Conservation (phyloP, 108 stramenopile species). For the Pseudonitzschia pungens region DNA sequence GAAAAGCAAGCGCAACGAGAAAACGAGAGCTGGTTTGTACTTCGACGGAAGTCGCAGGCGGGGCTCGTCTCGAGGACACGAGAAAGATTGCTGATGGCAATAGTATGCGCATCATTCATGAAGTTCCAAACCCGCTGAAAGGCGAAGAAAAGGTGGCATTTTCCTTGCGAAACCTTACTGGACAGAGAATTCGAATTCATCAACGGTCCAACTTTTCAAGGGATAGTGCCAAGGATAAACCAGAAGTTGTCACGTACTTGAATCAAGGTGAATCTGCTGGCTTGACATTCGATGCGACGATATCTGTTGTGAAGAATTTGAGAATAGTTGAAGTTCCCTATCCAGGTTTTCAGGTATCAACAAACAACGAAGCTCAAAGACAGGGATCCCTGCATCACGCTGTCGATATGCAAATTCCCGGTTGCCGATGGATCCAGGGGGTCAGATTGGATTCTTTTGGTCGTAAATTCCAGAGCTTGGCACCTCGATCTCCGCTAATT, state of each 20-base stretch:
- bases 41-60: background rate
- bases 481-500: conserved; percentile 60
- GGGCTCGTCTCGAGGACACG: conserved; percentile 27
- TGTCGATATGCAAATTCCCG: conserved; percentile 88
- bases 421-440: conserved; percentile 84
- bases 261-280: conserved; percentile 68
- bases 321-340: conserved; percentile 84
- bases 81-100: conserved; percentile 26
- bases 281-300: conserved; percentile 83
- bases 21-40: background rate
- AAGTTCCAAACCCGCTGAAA: conserved; percentile 51
- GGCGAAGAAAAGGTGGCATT: conserved; percentile 82
- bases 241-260: conserved; percentile 68
- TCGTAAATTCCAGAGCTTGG: conserved; percentile 64
- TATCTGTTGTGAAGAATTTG: conserved; percentile 80
- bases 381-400: conserved; percentile 50
- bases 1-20: background rate
- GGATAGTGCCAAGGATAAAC: conserved; percentile 26
- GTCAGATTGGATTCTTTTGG: conserved; percentile 87
- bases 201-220: conserved; percentile 42
- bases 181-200: conserved; percentile 84
- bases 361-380: conserved; percentile 1
- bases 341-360: conserved; percentile 60
- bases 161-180: conserved; percentile 85
- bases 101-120: conserved; percentile 54